Base-by-base conservation (phyloP, 352 stramenopile genomes). In the Globisporangium cystogenes region DNA sequence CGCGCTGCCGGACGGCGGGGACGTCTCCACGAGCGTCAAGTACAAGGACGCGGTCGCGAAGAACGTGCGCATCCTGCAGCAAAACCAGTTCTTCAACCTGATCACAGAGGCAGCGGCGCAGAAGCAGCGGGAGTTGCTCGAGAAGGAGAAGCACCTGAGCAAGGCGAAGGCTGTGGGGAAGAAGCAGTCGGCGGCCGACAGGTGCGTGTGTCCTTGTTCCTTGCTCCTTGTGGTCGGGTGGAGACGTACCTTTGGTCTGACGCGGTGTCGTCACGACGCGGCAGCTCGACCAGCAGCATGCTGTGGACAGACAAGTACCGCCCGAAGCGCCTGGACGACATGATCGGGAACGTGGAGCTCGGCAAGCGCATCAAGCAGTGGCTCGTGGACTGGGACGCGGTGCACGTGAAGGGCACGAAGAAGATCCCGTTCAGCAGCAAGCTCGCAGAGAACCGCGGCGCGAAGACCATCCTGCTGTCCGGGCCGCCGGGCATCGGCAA, bases 241-340 rank as follows among this genome's bases (percentile, higher is more conserved):
- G n/a, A n/a, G n/a, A n/a, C n/a, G n/a, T n/a, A n/a, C 26, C 3
- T 29, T 2, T 29, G 3, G 5, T 29, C 26, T 29, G 26, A 29
- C 26, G 5, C 3, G 2, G 14, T 45, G 40, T 24, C n/a, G 33
- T 18, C 12, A 18, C 12, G 33, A 1, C 12, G 1, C 12, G 12
- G 33, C n/a, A 53, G 45, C 35, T 46, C 68, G 26, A 63, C 73
- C 37, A 76, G 74, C 41, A 67, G 81, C 18, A 72, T 80, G 53
- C 66, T 99, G 18, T 99, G 96, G 96, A 96, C 93, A 4, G 96
- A 99, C 70, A 98, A 97, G 68, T 97, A 99, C 82, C 96, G 95
- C 62, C 96, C 96, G 0, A 95, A 92, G 64, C 77, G 44, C 4
- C 81, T 93, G 33, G 62, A 82, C 10, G 80, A 98, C 50, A 97